Evolutionary conservation across 2,329 filamentous ascomycete species (phyloP).

Genomic region (Penicillium sp.): DNA sequence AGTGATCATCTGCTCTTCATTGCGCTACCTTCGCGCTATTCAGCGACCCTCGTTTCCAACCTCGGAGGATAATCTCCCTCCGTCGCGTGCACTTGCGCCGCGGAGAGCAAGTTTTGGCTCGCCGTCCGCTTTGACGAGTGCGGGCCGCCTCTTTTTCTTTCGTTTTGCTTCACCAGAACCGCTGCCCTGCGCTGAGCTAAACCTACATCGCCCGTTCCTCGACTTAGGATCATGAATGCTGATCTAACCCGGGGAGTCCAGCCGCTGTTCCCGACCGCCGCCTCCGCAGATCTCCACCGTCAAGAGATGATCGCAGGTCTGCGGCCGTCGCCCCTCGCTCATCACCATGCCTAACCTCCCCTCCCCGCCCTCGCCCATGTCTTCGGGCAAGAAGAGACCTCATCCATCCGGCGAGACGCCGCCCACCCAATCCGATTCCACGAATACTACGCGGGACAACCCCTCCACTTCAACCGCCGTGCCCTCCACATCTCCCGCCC

Average conservation of each 20-base stretch:
- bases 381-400: constrained; percentile 46
- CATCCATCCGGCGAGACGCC: constrained; percentile 39
- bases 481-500: constrained; percentile 30
- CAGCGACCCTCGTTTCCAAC: constrained; percentile 10
- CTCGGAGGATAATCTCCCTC: constrained; percentile 26
- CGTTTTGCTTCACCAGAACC: constrained; percentile 17
- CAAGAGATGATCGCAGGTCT: constrained; percentile 42
- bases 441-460: constrained; percentile 30
- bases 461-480: constrained; percentile 20
- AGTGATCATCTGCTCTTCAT: constrained; percentile 9
- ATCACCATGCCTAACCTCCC: constrained; percentile 44
- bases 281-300: constrained; percentile 31
- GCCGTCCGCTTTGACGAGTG: constrained; percentile 19
- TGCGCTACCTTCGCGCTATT: background rate
- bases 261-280: constrained; percentile 31
- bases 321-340: constrained; percentile 33
- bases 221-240: constrained; percentile 40
- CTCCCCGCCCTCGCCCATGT: constrained; percentile 40
- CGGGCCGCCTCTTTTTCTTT: constrained; percentile 25
- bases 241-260: constrained; percentile 30
- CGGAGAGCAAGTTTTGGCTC: constrained; percentile 24
- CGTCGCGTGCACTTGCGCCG: constrained; percentile 25
- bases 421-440: constrained; percentile 30
- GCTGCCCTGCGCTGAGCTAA: constrained; percentile 13
- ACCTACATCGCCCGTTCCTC: constrained; percentile 9